These are phyloP conservation scores for Aspergillus costaricaensis DNA, from an alignment of 2,329 filamentous ascomycete species.

Conservation along the genomic window DNA sequence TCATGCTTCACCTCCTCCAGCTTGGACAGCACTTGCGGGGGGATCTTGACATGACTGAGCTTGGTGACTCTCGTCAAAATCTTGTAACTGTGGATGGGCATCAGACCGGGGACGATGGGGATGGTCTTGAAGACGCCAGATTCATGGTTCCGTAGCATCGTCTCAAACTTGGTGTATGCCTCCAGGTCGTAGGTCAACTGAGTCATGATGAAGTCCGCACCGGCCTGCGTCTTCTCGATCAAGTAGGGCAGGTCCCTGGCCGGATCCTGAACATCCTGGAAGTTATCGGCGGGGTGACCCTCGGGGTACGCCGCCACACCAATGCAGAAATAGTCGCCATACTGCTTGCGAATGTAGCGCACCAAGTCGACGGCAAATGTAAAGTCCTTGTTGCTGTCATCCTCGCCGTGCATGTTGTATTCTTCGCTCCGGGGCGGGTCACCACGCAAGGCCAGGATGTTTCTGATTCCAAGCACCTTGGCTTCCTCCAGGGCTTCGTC, in stretches of 20 bases:
- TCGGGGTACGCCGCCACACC: conserved; percentile 95
- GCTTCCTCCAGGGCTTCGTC: conserved; percentile 90
- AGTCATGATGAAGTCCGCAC: conserved; percentile 98
- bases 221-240: conserved; percentile 85
- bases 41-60: conserved; percentile 84
- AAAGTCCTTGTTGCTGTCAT: conserved; percentile 73
- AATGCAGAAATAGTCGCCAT: conserved; percentile 95
- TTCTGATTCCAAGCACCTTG: conserved; percentile 85
- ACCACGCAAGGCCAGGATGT: conserved; percentile 87
- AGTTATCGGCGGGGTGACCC: conserved; percentile 87
- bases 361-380: conserved; percentile 88
- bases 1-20: conserved; percentile 51
- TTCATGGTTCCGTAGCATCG: conserved; percentile 72
- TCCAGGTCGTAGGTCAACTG: conserved; percentile 93
- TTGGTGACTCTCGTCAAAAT: conserved; percentile 94
- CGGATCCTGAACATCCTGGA: conserved; percentile 73
- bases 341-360: conserved; percentile 77
- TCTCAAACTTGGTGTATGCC: conserved; percentile 80
- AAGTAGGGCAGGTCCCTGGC: conserved; percentile 77
- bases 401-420: conserved; percentile 68
- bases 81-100: conserved; percentile 97
- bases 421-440: conserved; percentile 89
- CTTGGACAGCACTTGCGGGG: conserved; percentile 67
- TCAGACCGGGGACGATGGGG: conserved; percentile 88
- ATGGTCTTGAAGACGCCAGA: conserved; percentile 84